Conservation (phyloP, 78 protist species). For the Dictyostelium capitatum region DNA sequence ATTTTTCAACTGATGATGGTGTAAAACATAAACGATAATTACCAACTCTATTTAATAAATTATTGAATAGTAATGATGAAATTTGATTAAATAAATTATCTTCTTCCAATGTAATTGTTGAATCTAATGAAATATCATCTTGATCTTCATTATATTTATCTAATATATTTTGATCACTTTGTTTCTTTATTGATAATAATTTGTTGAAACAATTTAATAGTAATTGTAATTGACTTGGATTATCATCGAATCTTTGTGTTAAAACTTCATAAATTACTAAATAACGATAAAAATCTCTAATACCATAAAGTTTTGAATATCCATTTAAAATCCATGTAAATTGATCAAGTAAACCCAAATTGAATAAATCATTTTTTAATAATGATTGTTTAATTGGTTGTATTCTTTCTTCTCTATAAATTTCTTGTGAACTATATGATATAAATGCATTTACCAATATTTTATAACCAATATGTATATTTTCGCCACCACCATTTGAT, state of each 20-base stretch:
- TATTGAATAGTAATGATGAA: constrained; percentile 13
- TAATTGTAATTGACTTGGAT: constrained; percentile 8
- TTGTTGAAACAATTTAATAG: constrained; percentile 24
- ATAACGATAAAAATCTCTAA: constrained; percentile 56
- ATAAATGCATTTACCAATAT: constrained; percentile 42
- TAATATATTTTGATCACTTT: neutral
- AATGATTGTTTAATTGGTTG: constrained; percentile 28
- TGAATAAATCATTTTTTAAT: constrained; percentile 6
- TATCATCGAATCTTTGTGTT: constrained; percentile 46
- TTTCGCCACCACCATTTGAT: neutral
- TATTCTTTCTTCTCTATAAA: neutral
- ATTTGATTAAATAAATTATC: constrained; percentile 5
- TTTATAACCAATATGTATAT: constrained; percentile 46
- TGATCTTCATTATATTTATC: neutral
- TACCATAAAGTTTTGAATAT: constrained; percentile 56
- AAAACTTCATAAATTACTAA: constrained; percentile 47
- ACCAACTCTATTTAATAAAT: constrained; percentile 23
- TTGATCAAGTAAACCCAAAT: constrained; percentile 18
- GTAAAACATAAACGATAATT: constrained; percentile 52
- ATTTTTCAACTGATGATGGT: neutral
- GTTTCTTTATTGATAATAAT: constrained; percentile 5
- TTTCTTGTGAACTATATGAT: constrained; percentile 6
- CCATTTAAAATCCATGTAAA: constrained; percentile 43
- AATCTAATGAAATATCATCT: too few species aligned
- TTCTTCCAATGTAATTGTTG: constrained; percentile 20